Conservation (phyloP, 2,329 filamentous ascomycete species). For the Dothistroma septosporum region DNA sequence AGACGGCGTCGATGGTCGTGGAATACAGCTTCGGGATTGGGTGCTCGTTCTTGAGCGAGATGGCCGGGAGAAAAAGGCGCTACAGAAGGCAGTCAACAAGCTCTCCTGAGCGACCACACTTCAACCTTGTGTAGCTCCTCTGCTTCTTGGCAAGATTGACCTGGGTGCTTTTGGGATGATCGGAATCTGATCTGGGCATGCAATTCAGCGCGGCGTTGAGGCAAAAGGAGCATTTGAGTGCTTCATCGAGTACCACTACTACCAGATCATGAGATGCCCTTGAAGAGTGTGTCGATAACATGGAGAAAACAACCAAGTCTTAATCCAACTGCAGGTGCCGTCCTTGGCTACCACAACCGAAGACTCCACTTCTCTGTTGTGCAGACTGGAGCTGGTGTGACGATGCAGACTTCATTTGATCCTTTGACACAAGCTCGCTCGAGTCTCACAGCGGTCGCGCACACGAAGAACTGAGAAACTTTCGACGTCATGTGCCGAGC, state of each 20-base stretch:
- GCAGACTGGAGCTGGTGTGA: background rate
- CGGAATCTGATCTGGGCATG: background rate
- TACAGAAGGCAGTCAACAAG: conserved; percentile 50
- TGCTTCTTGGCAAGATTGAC: conserved; percentile 1
- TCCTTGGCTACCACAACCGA: background rate
- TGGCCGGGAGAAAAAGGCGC: conserved; percentile 60
- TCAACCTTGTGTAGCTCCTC: conserved; percentile 2
- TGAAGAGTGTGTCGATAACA: background rate
- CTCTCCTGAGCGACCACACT: conserved; percentile 3
- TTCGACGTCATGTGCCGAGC: background rate
- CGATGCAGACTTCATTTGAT: background rate
- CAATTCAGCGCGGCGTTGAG: conserved; percentile 2
- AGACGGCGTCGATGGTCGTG: conserved; percentile 68
- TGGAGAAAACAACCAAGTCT: background rate
- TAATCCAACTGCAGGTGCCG: background rate
- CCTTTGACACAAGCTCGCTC: background rate
- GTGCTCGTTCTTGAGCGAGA: conserved; percentile 75
- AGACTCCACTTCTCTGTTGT: background rate
- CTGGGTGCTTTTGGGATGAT: background rate
- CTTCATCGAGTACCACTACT: background rate
- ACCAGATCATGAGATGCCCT: background rate
- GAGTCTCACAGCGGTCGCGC: background rate
- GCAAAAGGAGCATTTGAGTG: background rate
- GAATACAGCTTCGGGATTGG: conserved; percentile 81
- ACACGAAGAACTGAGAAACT: too few relatives aligned